Conservation (phyloP, 257 asterid species). For the Coffea eugenioides region DNA sequence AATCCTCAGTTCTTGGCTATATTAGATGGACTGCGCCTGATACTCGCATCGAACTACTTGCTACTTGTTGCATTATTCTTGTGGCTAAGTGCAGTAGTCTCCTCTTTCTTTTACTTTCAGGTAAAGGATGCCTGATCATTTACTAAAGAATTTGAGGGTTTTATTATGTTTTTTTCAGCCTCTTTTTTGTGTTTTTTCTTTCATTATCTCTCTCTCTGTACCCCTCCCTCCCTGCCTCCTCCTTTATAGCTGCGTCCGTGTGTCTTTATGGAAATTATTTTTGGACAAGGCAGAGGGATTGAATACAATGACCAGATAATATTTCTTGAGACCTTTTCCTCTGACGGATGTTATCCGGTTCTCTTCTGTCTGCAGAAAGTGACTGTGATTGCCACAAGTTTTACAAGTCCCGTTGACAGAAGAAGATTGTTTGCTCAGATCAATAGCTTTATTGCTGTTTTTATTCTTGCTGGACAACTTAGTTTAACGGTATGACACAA, state of each 20-base stretch:
- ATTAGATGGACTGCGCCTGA: slow-evolving; percentile 84
- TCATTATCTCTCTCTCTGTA: neutral
- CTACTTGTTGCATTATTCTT: slow-evolving; percentile 78
- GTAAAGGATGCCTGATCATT: slow-evolving; percentile 33
- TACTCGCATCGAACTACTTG: slow-evolving; percentile 75
- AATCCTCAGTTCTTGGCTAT: slow-evolving; percentile 77
- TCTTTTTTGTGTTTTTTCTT: neutral
- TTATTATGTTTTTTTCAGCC: neutral
- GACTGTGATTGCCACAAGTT: slow-evolving; percentile 76
- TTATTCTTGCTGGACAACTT: slow-evolving; percentile 93
- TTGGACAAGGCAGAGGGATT: neutral
- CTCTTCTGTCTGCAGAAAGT: slow-evolving; percentile 72
- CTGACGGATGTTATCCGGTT: neutral
- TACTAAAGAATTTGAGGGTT: neutral
- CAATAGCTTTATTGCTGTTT: slow-evolving; percentile 93
- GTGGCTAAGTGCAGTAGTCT: slow-evolving; percentile 88
- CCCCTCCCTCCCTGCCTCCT: too few species aligned
- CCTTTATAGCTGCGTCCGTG: too few species aligned
- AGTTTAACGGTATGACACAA: slow-evolving; percentile 66
- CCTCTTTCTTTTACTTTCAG: slow-evolving; percentile 98
- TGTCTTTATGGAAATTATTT: neutral
- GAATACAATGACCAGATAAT: neutral
- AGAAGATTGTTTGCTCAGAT: slow-evolving; percentile 85
- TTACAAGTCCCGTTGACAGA: slow-evolving; percentile 73
- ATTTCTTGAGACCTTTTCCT: neutral